Percentiles rank a stretch among this genome's conserved stretches.
phyloP scores from a whole-genome alignment of 2,329 filamentous ascomycete genomes.

The Monosporascus sp. region DNA sequence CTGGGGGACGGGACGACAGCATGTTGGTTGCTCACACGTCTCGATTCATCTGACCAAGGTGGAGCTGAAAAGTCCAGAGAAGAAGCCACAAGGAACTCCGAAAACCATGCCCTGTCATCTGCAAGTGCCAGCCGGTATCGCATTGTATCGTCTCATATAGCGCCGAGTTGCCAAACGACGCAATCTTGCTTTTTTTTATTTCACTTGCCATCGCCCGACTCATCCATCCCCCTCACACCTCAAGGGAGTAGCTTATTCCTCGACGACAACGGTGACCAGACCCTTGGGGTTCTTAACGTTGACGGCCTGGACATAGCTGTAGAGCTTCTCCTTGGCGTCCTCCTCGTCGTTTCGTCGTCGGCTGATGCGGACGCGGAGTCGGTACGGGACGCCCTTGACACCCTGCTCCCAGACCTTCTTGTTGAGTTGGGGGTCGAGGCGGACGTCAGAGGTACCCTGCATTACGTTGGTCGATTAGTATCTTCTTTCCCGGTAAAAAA shows the following conservation, averaged over 20 bases:
- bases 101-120: conserved; percentile 34
- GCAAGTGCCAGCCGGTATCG: conserved; percentile 32
- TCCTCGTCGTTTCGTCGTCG: conserved; percentile 99
- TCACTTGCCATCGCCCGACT: conserved; percentile 10
- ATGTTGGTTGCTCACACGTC: conserved; percentile 27
- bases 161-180: conserved; percentile 11
- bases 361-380: conserved; percentile 96
- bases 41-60: conserved; percentile 33
- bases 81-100: conserved; percentile 36
- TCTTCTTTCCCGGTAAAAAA: background rate
- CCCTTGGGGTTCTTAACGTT: conserved; percentile 99
- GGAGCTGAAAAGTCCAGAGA: conserved; percentile 35
- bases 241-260: conserved; percentile 46
- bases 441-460: conserved; percentile 94
- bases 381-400: conserved; percentile 97
- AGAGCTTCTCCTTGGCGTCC: conserved; percentile 98
- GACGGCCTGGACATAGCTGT: conserved; percentile 99
- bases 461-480: background rate
- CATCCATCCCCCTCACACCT: conserved; percentile 12
- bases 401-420: conserved; percentile 99
- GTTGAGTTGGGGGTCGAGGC: conserved; percentile 97
- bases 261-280: conserved; percentile 84
- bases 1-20: background rate
- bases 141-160: conserved; percentile 14
- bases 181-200: conserved; percentile 20